A percentile compares a stretch with the other conserved stretches of the same genome.
These are phyloP conservation scores for Macrotyloma uniflorum DNA, from an alignment of 306 rosid species.

Conservation along the genomic window DNA sequence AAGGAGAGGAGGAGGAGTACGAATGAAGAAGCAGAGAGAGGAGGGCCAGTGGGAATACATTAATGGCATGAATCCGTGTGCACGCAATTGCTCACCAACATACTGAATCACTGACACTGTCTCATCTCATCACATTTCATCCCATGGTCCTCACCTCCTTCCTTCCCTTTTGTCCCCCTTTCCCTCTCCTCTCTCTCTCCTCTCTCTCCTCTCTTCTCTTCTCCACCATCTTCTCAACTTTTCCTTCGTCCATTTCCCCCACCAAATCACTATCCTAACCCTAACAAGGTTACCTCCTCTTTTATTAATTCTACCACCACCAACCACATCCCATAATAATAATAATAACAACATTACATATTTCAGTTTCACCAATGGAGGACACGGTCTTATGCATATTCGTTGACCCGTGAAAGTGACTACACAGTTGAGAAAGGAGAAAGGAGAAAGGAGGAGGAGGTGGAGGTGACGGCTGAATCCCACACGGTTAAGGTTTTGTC, in stretches of 20 bases:
- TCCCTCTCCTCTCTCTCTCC: not conserved
- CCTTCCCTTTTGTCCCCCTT: slow-evolving; percentile 37
- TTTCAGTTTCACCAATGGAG: not conserved
- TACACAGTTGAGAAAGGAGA: not conserved
- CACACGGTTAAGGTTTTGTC: slow-evolving; percentile 27
- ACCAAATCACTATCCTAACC: not conserved
- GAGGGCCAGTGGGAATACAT: slow-evolving; percentile 30
- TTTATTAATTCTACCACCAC: not conserved
- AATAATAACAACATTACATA: no score
- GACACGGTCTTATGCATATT: not conserved
- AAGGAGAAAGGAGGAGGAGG: no score
- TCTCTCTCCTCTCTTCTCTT: not conserved
- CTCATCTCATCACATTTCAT: not conserved
- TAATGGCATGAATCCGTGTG: slow-evolving; percentile 42
- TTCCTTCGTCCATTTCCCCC: not conserved
- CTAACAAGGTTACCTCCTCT: not conserved
- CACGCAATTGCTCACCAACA: slow-evolving; percentile 56
- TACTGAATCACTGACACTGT: slow-evolving; percentile 40
- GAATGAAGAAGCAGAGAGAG: not conserved
- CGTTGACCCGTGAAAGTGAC: slow-evolving; percentile 28
- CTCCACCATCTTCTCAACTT: not conserved
- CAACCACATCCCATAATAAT: not conserved
- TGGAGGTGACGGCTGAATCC: not conserved
- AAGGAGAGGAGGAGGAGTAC: not conserved
- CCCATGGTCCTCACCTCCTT: slow-evolving; percentile 26